A percentile compares a stretch with the other conserved stretches of the same genome.
Conservation (phyloP, 768 basidiomycete species). For the Hygrocybe coccinea region DNA sequence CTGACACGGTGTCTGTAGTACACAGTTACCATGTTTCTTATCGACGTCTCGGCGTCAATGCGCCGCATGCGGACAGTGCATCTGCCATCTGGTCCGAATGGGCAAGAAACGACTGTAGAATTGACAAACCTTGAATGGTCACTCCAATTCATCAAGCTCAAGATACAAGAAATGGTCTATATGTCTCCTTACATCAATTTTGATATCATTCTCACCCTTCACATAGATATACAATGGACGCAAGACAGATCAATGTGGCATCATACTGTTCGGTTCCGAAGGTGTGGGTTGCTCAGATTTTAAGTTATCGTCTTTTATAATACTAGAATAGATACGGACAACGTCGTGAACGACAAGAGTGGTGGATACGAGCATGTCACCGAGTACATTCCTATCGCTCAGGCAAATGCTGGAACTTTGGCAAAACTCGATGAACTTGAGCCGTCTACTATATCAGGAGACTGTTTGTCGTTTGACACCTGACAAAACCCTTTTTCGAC, state of each 20-base stretch:
- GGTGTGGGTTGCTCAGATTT: constrained; percentile 33
- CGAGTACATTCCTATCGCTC: constrained; percentile 64
- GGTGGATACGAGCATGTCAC: constrained; percentile 71
- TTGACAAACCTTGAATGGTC: constrained; percentile 78
- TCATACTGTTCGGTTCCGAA: constrained; percentile 82
- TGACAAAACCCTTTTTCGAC: not conserved
- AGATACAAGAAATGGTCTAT: constrained; percentile 84
- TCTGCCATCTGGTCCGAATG: constrained; percentile 47
- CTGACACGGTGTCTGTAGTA: constrained; percentile 44
- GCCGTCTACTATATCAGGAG: constrained; percentile 55
- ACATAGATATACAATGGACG: constrained; percentile 81
- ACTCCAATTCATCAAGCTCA: constrained; percentile 83
- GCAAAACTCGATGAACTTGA: constrained; percentile 57
- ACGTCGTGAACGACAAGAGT: constrained; percentile 53
- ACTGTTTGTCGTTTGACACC: constrained; percentile 46
- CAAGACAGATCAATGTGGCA: constrained; percentile 93
- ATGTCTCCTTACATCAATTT: not conserved
- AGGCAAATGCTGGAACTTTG: constrained; percentile 62
- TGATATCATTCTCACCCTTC: not conserved
- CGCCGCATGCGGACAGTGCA: constrained; percentile 54
- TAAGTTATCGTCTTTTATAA: not conserved
- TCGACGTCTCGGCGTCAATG: constrained; percentile 90
- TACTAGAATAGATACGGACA: constrained; percentile 52
- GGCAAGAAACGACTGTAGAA: constrained; percentile 47
- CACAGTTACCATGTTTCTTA: constrained; percentile 82